Base-by-base conservation (phyloP, 2,329 filamentous ascomycete species). In the Fusarium sp. region DNA sequence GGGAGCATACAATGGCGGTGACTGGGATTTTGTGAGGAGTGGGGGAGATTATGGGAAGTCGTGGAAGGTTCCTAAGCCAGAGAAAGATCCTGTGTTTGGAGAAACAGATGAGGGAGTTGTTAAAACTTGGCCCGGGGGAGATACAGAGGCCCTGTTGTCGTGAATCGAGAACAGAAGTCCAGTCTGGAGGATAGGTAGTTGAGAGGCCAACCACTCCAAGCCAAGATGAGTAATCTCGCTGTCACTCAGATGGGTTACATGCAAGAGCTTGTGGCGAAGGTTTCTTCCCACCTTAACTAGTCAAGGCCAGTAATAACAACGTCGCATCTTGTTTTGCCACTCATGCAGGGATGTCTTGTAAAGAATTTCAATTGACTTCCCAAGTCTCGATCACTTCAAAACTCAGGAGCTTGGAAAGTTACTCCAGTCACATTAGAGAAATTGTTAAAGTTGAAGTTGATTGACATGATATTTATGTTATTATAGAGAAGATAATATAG, bases 1-100 rank as follows among this genome's bases (percentile, higher is more conserved):
- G 74, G 87, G 87, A 0, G 85, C 84, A 6, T 89, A 88, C 11
- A 62, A 33, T 2, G 70, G 70, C 0, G 70, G 67, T 1, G 33
- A 69, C 1, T 69, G 70, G 70, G 70, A 72, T 5, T 72, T 72
- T 18, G 61, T 72, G 0, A 55, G 60, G 33, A 54, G 53, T 1
- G 70, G 70, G 7, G 70, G 70, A 21, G 45, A 71, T 13, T 72
- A 62, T 45, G 70, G 62, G 14, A 67, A 58, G 15, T 51, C 58
- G 1, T 72, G 70, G 70, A 59, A 31, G 9, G 70, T 72, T n/a
- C 55, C 58, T 0, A 72, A 72, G 25, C 69, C 69, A 4, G 33
- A 61, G 6, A 45, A 21, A 3, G 69, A 72, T 21, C 69, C 69
- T 7, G 67, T 72, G 0, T 72, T 72, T 50, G 69, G 69, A 0